Percentiles rank a stretch among this genome's conserved stretches.
Evolutionary conservation across 1,139 yeast species (phyloP).

Genomic region (Lodderomyces oxycetoniae): DNA sequence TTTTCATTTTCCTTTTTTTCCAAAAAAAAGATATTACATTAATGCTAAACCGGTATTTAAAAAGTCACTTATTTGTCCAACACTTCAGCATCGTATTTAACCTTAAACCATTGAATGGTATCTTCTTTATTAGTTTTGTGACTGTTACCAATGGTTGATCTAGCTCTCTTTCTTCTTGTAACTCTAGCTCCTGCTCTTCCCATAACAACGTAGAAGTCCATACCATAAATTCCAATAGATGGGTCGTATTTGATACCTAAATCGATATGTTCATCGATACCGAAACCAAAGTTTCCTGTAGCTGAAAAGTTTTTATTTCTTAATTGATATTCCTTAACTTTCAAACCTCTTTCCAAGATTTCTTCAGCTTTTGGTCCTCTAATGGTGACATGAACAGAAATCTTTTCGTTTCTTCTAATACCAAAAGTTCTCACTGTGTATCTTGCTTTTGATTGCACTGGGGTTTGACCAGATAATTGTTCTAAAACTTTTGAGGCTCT

Average conservation of each 20-base stretch:
- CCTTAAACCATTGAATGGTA: slow-evolving; percentile 98
- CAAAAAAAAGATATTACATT: neutral
- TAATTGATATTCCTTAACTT: slow-evolving; percentile 99
- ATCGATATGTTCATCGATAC: slow-evolving; percentile 99
- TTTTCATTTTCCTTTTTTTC: too few species aligned
- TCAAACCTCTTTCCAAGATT: slow-evolving; percentile 99
- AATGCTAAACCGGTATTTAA: neutral
- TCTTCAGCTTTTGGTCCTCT: slow-evolving; percentile 99
- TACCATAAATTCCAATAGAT: slow-evolving; percentile 99
- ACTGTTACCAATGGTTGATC: slow-evolving; percentile 82
- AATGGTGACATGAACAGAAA: slow-evolving; percentile 98
- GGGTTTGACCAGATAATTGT: slow-evolving; percentile 99
- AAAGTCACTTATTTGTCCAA: slow-evolving; percentile 63
- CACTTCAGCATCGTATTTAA: slow-evolving; percentile 98
- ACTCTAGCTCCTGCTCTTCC: slow-evolving; percentile 99
- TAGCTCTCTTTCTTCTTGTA: slow-evolving; percentile 98
- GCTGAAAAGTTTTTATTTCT: slow-evolving; percentile 90
- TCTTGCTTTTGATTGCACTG: slow-evolving; percentile 99
- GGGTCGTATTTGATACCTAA: slow-evolving; percentile 99
- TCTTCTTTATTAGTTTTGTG: slow-evolving; percentile 94
- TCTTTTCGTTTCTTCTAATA: slow-evolving; percentile 99
- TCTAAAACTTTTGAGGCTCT: slow-evolving; percentile 99
- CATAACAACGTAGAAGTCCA: slow-evolving; percentile 99
- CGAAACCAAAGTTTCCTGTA: slow-evolving; percentile 99
- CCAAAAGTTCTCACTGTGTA: slow-evolving; percentile 99